Evolutionary conservation across 2,329 filamentous ascomycete genomes (phyloP).

Genomic region (Ceratocystis destructans): DNA sequence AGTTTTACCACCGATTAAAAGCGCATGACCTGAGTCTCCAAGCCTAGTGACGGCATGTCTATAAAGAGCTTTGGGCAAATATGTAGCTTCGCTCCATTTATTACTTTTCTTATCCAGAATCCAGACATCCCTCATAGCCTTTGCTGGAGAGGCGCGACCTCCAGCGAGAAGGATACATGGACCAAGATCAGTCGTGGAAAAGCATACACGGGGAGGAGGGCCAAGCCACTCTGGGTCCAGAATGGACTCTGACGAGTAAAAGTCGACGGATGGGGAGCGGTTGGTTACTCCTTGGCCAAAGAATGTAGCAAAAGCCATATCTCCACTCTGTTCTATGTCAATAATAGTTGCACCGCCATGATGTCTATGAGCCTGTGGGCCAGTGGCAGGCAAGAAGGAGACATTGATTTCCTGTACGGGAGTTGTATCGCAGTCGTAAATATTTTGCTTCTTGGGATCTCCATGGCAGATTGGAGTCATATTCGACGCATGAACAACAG

Average conservation of each 20-base stretch:
- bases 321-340: not conserved
- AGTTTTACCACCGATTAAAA: constrained; percentile 51
- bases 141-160: constrained; percentile 63
- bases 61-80: constrained; percentile 59
- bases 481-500: constrained; percentile 50
- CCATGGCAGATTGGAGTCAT: not conserved
- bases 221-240: constrained; percentile 21
- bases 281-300: constrained; percentile 18
- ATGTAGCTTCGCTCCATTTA: constrained; percentile 49
- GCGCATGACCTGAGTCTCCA: constrained; percentile 34
- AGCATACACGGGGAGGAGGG: constrained; percentile 50
- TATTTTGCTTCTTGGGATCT: not conserved
- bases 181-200: constrained; percentile 56
- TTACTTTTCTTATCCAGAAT: constrained; percentile 41
- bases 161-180: constrained; percentile 52
- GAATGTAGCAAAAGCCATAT: constrained; percentile 18
- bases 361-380: constrained; percentile 4
- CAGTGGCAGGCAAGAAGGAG: not conserved
- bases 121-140: constrained; percentile 62
- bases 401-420: not conserved
- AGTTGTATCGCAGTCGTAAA: not conserved
- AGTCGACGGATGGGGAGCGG: constrained; percentile 4
- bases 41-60: constrained; percentile 53
- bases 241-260: not conserved
- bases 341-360: constrained; percentile 6